A percentile compares a stretch with the other conserved stretches of the same genome.
These are phyloP conservation scores for Hypoxylon lienhwacheense DNA, from an alignment of 495 filamentous ascomycete species.

Conservation along the genomic window DNA sequence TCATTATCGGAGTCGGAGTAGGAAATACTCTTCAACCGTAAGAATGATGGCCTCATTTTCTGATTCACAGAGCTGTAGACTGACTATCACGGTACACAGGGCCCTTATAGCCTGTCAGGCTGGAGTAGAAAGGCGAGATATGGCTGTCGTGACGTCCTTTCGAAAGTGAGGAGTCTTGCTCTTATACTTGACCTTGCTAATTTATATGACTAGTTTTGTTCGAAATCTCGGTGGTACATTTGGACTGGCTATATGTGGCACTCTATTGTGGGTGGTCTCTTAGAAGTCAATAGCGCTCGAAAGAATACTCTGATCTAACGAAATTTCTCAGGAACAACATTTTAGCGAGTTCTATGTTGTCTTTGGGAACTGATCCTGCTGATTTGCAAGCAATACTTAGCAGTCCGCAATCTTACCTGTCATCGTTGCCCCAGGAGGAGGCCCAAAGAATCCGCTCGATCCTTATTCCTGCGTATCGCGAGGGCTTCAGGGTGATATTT, in stretches of 20 bases:
- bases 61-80: not conserved
- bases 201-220: conserved; percentile 53
- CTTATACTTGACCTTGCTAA: not conserved
- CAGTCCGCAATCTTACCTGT: conserved; percentile 34
- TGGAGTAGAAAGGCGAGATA: conserved; percentile 54
- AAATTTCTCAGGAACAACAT: conserved; percentile 49
- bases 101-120: conserved; percentile 57
- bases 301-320: not conserved
- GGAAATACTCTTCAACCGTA: conserved; percentile 59
- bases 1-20: conserved; percentile 56
- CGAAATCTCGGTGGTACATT: conserved; percentile 57
- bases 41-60: conserved; percentile 7
- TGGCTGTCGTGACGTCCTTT: conserved; percentile 58
- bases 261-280: conserved; percentile 47
- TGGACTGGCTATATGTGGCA: conserved; percentile 56
- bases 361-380: conserved; percentile 34
- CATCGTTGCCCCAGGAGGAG: conserved; percentile 40
- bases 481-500: conserved; percentile 56
- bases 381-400: conserved; percentile 33
- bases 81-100: conserved; percentile 19
- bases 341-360: conserved; percentile 41
- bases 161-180: conserved; percentile 47
- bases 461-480: conserved; percentile 51
- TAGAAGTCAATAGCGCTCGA: not conserved
- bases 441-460: conserved; percentile 43